Conservation (phyloP, 495 filamentous ascomycete species). For the Penicillium herquei region DNA sequence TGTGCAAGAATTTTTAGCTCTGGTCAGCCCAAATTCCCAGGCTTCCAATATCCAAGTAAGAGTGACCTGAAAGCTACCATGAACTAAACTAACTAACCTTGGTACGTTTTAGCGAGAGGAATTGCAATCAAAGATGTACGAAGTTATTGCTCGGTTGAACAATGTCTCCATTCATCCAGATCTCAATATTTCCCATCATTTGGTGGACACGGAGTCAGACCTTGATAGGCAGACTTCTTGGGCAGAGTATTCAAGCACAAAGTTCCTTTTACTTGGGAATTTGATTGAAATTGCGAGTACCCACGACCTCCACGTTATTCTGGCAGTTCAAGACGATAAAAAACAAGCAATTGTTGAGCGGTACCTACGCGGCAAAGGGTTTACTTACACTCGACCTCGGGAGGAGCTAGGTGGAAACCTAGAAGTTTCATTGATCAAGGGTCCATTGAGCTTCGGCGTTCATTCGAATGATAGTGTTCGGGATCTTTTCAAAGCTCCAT, state of each 20-base stretch:
- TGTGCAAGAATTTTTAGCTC: conserved; percentile 28
- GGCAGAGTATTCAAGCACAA: conserved; percentile 55
- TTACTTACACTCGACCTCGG: conserved; percentile 43
- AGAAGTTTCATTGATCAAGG: conserved; percentile 36
- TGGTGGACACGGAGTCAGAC: conserved; percentile 31
- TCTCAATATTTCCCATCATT: conserved; percentile 44
- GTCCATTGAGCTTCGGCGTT: conserved; percentile 48
- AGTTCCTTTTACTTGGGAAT: conserved; percentile 56
- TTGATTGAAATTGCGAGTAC: conserved; percentile 44
- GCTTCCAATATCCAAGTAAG: conserved; percentile 24
- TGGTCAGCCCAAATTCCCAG: conserved; percentile 13
- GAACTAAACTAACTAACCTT: not conserved
- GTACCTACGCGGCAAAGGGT: conserved; percentile 49
- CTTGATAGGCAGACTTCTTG: conserved; percentile 49
- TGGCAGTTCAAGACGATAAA: conserved; percentile 43
- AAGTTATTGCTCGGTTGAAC: conserved; percentile 42
- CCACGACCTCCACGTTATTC: conserved; percentile 45
- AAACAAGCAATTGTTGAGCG: conserved; percentile 50
- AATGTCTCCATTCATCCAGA: conserved; percentile 55
- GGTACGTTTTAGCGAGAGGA: conserved; percentile 16
- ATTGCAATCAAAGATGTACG: conserved; percentile 32
- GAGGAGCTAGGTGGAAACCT: conserved; percentile 34
- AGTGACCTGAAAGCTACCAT: not conserved
- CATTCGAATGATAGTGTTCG: conserved; percentile 40
- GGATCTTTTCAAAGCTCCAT: conserved; percentile 41